phyloP scores from a whole-genome alignment of 768 basidiomycete species.

The Lactifluus subvellereus region DNA sequence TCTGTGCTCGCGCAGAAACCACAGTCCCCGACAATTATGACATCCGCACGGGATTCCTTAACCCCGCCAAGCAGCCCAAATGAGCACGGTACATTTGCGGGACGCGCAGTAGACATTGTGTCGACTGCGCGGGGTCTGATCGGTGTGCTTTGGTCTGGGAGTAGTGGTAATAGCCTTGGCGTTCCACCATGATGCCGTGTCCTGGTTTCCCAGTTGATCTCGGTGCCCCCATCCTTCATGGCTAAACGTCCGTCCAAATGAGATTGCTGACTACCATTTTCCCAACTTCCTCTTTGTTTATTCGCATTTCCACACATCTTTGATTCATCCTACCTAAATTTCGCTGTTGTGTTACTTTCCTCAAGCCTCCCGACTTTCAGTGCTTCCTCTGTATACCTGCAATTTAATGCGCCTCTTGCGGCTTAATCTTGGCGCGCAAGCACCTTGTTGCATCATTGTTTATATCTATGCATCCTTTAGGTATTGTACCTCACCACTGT shows the following conservation, averaged over 20 bases:
- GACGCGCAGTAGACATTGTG: conserved; percentile 72
- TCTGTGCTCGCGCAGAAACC: conserved; percentile 12
- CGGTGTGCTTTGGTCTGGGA: conserved; percentile 50
- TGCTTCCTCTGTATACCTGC: conserved; percentile 20
- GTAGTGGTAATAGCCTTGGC: conserved; percentile 21
- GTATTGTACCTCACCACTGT: conserved; percentile 10
- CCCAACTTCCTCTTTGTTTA: neutral
- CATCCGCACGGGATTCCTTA: conserved; percentile 27
- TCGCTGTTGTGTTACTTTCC: conserved; percentile 1
- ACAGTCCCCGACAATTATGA: conserved; percentile 3
- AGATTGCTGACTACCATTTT: neutral
- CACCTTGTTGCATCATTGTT: conserved; percentile 14
- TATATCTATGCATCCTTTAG: conserved; percentile 20
- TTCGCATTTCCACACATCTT: conserved; percentile 5
- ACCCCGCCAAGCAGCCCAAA: conserved; percentile 26
- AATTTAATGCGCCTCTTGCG: conserved; percentile 9
- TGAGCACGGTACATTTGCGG: conserved; percentile 38
- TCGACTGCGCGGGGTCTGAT: conserved; percentile 73
- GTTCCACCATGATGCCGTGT: conserved; percentile 8
- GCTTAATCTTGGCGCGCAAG: conserved; percentile 15
- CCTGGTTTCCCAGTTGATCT: neutral
- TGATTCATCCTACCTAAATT: conserved; percentile 11
- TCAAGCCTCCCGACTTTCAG: neutral
- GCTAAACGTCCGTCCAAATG: neutral
- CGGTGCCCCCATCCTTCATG: neutral